Base-by-base conservation (phyloP, 2,329 filamentous ascomycete species). In the Penicillium frequentans region DNA sequence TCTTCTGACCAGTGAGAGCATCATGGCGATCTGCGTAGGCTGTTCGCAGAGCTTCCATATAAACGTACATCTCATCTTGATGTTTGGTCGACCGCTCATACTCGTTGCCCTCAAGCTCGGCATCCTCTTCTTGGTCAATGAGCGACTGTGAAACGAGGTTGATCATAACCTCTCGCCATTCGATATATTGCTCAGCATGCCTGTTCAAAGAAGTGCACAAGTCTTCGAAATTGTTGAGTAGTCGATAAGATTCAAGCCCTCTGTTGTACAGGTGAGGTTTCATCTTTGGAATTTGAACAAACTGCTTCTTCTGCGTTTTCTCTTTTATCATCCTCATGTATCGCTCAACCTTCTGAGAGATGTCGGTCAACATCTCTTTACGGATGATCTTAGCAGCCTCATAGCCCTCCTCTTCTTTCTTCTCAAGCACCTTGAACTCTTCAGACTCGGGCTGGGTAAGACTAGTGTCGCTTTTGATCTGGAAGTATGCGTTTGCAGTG, bases 21-120 rank as follows among this genome's bases (percentile, higher is more conserved):
- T 89, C 86, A 61, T 89, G 86, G 13, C 93, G 86, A 73, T 98
- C 93, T 7, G 90, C 88, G 55, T 95, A 84, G 48, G 89, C 81
- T 0, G 89, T 86, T 57, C 91, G 84, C 27, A 97, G 79, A 9
- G 85, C 87, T 69, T 92, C 87, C 56, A 96, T 89, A 68, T 96
- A 96, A 7, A 90, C 90, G 74, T 93, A 90, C 43, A 97, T 84
- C 69, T 96, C 87, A 59, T 97, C 93, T 74, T 98, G 93, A 46
- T 88, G 84, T 71, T 90, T 90, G 0, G 92, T 91, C 0, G 93
- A 96, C 31, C 90, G 85, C 64, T 91, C 90, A 61, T 96, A 95
- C 71, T 98, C 95, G 57, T 97, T 89, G 24, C 95, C 95, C 11
- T 91, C 93, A 2, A 86, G 83, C 56, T 96, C 91, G 10, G 83